Evolutionary conservation across 176 grass and related monocot species (phyloP), one percentile per base, ranked within the genome.

Genomic region (Phoenix roebelenii): DNA sequence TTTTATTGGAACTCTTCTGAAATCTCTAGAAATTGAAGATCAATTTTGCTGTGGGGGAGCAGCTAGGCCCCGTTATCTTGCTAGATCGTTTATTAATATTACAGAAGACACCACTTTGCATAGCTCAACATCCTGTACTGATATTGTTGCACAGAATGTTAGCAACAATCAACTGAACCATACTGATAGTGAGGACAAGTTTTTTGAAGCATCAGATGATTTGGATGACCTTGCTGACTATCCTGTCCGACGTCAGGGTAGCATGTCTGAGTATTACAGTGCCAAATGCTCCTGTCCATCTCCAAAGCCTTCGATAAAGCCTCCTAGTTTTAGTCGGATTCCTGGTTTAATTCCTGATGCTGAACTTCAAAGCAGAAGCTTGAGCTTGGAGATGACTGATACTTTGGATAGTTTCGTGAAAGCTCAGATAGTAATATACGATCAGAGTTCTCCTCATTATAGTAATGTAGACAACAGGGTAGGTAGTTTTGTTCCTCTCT

Each of bases 21-120:
- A 78, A 81, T 96, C 92, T 49, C 72, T 96, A 32, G 92, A 96
- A 79, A 87, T 96, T 69, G 91, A 96, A 82, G 86, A 96, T 59
- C 86, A 87, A 62, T 82, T 77, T 78, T 79, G 66, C 55, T 79
- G 61, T 61, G 69, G 74, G n/a, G 83, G 78, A 51, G 74, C 72
- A 68, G 76, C 78, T 55, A 51, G 64, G 59, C 77, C 86, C 39
- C 79, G 77, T 72, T 96, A 87, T 64, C 65, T 96, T 53, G 86
- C 83, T 55, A 96, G 91, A 77, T 96, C 91, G 63, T 96, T 90
- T 55, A 87, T 96, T 63, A 78, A 81, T 64, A 85, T 53, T 51
- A 73, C 68, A 59, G 80, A 84, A 66, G 67, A 58, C 22, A 59
- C 65, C 1, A 60, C 57, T n/a, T 23, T 66, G 49, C 60, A 61